A percentile compares a stretch with the other conserved stretches of the same genome.
Conservation (phyloP, 345 rosid species). For the Arabidopsis suecica region DNA sequence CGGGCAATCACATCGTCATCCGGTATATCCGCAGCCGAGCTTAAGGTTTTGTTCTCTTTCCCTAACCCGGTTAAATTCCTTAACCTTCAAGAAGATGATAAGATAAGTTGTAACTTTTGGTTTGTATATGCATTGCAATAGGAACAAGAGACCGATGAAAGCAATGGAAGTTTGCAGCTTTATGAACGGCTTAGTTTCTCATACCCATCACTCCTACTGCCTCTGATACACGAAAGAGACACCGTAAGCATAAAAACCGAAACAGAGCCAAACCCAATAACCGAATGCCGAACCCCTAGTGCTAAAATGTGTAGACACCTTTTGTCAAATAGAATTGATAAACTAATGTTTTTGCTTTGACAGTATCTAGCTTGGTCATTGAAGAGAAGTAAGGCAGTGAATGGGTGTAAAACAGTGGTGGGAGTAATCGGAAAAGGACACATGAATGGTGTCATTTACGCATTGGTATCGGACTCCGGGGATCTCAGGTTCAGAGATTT, state of each 20-base stretch:
- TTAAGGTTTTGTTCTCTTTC: slow-evolving; percentile 49
- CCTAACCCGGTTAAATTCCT: neutral
- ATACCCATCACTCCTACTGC: slow-evolving; percentile 73
- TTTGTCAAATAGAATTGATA: neutral
- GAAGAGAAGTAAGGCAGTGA: slow-evolving; percentile 91
- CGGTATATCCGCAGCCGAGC: slow-evolving; percentile 42
- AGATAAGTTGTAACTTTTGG: neutral
- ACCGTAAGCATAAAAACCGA: slow-evolving; percentile 50
- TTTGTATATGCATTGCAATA: slow-evolving; percentile 27
- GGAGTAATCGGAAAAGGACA: slow-evolving; percentile 89
- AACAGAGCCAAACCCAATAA: neutral
- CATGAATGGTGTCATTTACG: slow-evolving; percentile 83
- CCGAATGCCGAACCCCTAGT: neutral
- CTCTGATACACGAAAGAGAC: slow-evolving; percentile 87
- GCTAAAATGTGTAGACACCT: neutral
- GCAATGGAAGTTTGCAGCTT: slow-evolving; percentile 55
- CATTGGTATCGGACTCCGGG: slow-evolving; percentile 74
- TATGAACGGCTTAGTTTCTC: slow-evolving; percentile 72
- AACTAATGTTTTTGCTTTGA: neutral
- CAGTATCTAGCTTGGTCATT: slow-evolving; percentile 94
- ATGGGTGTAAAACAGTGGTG: slow-evolving; percentile 71
- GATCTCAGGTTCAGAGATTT: slow-evolving; percentile 75
- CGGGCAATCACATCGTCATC: slow-evolving; percentile 68
- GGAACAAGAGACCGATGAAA: slow-evolving; percentile 52
- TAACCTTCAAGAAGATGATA: neutral